Evolutionary conservation across 805 yeast genomes (phyloP).

Genomic region (Myxozyma lipomycoides): DNA sequence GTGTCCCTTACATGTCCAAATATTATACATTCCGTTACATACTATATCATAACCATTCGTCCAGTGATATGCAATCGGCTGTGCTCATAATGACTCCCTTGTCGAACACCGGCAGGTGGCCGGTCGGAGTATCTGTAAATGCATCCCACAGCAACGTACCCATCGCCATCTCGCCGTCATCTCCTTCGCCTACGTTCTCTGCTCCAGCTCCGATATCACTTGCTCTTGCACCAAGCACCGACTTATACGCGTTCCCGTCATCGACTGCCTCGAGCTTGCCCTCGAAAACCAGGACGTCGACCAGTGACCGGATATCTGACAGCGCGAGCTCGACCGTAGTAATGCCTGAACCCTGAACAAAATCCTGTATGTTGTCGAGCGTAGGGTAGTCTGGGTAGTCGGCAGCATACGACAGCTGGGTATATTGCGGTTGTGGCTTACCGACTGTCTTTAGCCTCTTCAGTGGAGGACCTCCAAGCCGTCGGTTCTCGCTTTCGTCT

Average conservation of each 20-base stretch:
- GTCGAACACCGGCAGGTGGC: constrained; percentile 34
- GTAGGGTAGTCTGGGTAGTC: constrained; percentile 62
- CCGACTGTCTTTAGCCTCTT: not conserved
- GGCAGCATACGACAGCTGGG: constrained; percentile 53
- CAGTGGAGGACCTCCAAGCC: not conserved
- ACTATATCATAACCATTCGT: constrained; percentile 35
- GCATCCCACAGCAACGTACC: constrained; percentile 25
- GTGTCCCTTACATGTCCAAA: too few relatives aligned
- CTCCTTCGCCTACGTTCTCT: constrained; percentile 11
- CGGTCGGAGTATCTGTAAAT: constrained; percentile 37
- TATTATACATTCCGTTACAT: not conserved
- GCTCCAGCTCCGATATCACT: constrained; percentile 41
- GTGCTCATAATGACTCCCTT: constrained; percentile 35
- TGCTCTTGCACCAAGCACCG: constrained; percentile 51
- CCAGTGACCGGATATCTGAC: constrained; percentile 71
- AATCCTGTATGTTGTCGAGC: constrained; percentile 68
- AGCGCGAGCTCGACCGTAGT: constrained; percentile 75
- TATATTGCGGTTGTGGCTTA: constrained; percentile 32
- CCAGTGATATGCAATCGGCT: constrained; percentile 35
- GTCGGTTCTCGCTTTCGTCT: constrained; percentile 23
- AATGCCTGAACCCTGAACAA: constrained; percentile 66
- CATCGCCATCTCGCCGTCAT: not conserved
- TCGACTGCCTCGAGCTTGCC: constrained; percentile 67
- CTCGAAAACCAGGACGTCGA: constrained; percentile 84
- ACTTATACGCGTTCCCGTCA: constrained; percentile 61